Evolutionary conservation across 345 rosid species (phyloP).

Genomic region (Eutrema yunnanense): DNA sequence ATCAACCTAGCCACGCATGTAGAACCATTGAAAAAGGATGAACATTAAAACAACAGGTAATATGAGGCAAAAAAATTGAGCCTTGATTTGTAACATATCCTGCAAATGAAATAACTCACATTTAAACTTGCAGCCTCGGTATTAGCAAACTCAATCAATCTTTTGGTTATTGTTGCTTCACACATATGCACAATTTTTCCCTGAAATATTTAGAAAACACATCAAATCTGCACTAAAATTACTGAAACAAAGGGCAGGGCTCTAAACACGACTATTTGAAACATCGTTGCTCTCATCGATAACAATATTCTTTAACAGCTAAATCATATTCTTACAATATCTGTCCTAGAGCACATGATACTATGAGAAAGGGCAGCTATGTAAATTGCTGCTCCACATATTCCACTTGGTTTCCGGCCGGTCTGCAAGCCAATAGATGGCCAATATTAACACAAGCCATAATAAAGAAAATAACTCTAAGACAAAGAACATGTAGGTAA

Average conservation of each 20-base stretch:
- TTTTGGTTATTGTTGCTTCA: conserved; percentile 82
- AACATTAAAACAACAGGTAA: not conserved
- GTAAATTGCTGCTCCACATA: conserved; percentile 93
- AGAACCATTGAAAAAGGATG: not conserved
- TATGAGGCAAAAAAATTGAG: not conserved
- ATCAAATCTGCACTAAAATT: not conserved
- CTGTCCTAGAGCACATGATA: conserved; percentile 53
- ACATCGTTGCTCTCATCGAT: not conserved
- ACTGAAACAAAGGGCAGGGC: not conserved
- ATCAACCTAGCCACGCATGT: conserved; percentile 44
- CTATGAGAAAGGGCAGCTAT: conserved; percentile 80
- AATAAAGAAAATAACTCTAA: conserved; percentile 13
- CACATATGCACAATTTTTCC: conserved; percentile 73
- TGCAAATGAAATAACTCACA: conserved; percentile 41
- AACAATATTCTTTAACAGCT: not conserved
- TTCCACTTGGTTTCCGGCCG: conserved; percentile 91
- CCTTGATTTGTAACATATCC: not conserved
- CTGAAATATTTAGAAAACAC: conserved; percentile 34
- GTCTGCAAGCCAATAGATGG: conserved; percentile 44
- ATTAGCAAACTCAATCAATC: conserved; percentile 77
- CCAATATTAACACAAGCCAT: not conserved
- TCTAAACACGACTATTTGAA: not conserved
- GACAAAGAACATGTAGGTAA: not conserved
- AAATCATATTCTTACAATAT: conserved; percentile 54
- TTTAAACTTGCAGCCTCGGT: conserved; percentile 78